Conservation (phyloP, 352 stramenopile genomes). For the Globisporangium canariense region DNA sequence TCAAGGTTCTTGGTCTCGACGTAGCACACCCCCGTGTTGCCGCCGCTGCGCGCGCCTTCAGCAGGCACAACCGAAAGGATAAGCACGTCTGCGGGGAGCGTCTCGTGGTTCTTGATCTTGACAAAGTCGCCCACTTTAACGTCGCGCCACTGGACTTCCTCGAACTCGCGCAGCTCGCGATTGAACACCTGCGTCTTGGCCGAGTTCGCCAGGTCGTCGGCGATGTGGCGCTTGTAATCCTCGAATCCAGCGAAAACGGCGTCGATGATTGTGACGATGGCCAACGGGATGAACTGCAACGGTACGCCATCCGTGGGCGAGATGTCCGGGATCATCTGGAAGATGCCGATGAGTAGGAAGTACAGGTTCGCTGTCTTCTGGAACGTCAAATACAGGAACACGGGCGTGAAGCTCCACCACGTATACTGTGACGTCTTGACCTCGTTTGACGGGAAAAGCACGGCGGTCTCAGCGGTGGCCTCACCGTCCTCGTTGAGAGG, state of each 20-base stretch:
- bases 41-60: conserved; percentile 48
- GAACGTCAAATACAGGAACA: conserved; percentile 87
- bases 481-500: background rate
- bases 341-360: conserved; percentile 86
- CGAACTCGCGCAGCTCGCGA: conserved; percentile 76
- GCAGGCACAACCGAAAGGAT: conserved; percentile 73
- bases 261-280: conserved; percentile 82
- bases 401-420: conserved; percentile 85
- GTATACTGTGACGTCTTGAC: conserved; percentile 87
- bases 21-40: conserved; percentile 80
- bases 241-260: conserved; percentile 80
- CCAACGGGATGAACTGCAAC: conserved; percentile 78
- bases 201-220: conserved; percentile 73
- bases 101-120: conserved; percentile 82
- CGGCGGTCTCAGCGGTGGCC: conserved; percentile 21
- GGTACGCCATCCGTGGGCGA: conserved; percentile 79
- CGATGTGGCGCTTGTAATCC: conserved; percentile 81
- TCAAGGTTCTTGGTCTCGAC: conserved; percentile 90
- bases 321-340: conserved; percentile 83
- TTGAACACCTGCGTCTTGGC: conserved; percentile 68
- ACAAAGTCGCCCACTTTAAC: conserved; percentile 79
- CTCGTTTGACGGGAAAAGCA: conserved; percentile 70
- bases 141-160: conserved; percentile 81
- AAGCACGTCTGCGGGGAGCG: conserved; percentile 74
- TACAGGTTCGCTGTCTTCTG: conserved; percentile 88